Conservation (phyloP, 208 protist species). For the Plasmodiophora brassicae region DNA sequence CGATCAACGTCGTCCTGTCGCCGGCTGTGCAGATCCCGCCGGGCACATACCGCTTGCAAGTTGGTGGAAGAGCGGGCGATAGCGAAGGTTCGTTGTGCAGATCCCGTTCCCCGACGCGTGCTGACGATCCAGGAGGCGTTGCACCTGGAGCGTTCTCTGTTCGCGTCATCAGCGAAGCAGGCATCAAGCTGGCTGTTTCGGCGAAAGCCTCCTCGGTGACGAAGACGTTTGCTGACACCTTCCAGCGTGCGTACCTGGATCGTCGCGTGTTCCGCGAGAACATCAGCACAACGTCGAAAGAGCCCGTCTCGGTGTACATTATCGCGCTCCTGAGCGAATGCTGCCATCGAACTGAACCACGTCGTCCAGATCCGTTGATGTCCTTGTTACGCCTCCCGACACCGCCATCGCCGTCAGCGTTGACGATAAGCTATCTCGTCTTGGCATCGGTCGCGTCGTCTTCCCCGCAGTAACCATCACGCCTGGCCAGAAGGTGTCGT, state of each 20-base stretch:
- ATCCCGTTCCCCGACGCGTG: no score
- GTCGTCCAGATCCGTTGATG: no score
- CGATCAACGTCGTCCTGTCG: not conserved
- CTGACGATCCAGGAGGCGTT: no score
- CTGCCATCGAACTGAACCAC: no score
- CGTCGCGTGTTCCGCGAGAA: not conserved
- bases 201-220: not conserved
- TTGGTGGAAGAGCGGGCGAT: no score
- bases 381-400: not conserved
- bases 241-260: not conserved
- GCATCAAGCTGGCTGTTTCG: no score
- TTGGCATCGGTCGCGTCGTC: not conserved
- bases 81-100: no score
- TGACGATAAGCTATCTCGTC: not conserved
- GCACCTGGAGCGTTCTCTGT: not conserved
- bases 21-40: not conserved
- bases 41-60: not conserved
- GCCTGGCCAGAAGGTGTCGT: slow-evolving; percentile 12
- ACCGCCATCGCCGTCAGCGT: not conserved
- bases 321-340: no score
- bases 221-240: not conserved
- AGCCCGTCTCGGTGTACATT: not conserved
- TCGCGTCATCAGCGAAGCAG: not conserved
- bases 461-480: not conserved
- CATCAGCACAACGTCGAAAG: not conserved